Evolutionary conservation across 1,139 yeast genomes (phyloP).

Genomic region (Pichia sp.): DNA sequence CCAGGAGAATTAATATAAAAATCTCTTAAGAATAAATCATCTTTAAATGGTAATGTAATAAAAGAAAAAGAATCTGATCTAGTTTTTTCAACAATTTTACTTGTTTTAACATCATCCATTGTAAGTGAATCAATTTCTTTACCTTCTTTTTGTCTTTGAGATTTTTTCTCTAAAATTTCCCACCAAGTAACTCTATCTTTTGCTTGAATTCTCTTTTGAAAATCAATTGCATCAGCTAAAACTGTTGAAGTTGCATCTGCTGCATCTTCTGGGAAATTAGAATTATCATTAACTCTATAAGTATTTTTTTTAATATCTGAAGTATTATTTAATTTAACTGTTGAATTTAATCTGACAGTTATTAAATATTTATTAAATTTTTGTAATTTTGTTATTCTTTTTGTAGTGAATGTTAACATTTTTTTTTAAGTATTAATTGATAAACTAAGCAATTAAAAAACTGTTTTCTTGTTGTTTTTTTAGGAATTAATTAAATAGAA

Average conservation of each 20-base stretch:
- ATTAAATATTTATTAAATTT: neutral
- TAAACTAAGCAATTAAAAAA: too few relatives aligned
- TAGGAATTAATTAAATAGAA: too few relatives aligned
- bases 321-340: neutral
- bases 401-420: too few relatives aligned
- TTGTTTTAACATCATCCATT: constrained; percentile 67
- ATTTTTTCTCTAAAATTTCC: constrained; percentile 71
- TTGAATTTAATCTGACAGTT: neutral
- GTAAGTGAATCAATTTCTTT: constrained; percentile 62
- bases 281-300: constrained; percentile 24
- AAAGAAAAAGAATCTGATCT: constrained; percentile 71
- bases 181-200: constrained; percentile 71
- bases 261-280: constrained; percentile 42
- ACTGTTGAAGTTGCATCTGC: constrained; percentile 67
- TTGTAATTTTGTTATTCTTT: too few relatives aligned
- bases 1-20: constrained; percentile 86
- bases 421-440: too few relatives aligned
- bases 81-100: constrained; percentile 65
- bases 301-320: constrained; percentile 9
- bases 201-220: constrained; percentile 30
- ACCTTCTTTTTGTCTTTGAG: constrained; percentile 63
- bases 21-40: constrained; percentile 76
- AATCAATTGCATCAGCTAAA: constrained; percentile 44
- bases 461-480: too few relatives aligned
- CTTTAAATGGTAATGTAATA: constrained; percentile 72